Evolutionary conservation across 148 eudicot genomes (phyloP).

Genomic region (Chenopodium formosanum): DNA sequence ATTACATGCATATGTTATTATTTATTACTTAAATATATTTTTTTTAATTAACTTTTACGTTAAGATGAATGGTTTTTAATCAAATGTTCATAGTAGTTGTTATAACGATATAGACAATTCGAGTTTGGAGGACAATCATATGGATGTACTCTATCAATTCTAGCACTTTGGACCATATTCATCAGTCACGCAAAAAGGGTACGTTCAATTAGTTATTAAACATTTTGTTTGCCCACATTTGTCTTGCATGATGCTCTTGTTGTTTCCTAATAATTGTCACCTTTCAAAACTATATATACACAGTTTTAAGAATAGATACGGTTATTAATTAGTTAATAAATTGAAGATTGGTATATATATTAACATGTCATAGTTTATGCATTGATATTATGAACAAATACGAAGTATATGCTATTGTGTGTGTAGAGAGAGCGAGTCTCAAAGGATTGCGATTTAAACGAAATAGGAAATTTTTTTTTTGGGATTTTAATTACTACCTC

Average conservation of each 20-base stretch:
- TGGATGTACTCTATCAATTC: constrained; percentile 6
- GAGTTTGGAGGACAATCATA: constrained; percentile 14
- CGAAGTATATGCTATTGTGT: too few species aligned
- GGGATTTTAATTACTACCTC: too few species aligned
- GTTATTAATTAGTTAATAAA: too few species aligned
- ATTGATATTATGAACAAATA: too few species aligned
- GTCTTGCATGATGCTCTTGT: not conserved
- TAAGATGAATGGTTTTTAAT: constrained; percentile 4
- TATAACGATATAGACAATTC: constrained; percentile 24
- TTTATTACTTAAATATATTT: not conserved
- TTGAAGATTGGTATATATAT: too few species aligned
- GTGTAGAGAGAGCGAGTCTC: too few species aligned
- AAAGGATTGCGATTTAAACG: too few species aligned
- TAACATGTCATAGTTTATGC: too few species aligned
- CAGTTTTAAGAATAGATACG: too few species aligned
- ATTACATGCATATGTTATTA: not conserved
- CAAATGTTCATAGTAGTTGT: not conserved
- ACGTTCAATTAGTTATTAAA: not conserved
- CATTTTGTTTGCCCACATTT: not conserved
- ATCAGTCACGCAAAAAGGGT: not conserved
- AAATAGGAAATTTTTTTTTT: too few species aligned
- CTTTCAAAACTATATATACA: too few species aligned
- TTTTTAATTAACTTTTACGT: not conserved
- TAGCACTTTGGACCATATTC: constrained; percentile 1
- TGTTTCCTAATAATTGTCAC: too few species aligned